A percentile compares a stretch with the other conserved stretches of the same genome.
Conservation (phyloP, 176 grass and related monocot genomes). For the Paspalum notatum region DNA sequence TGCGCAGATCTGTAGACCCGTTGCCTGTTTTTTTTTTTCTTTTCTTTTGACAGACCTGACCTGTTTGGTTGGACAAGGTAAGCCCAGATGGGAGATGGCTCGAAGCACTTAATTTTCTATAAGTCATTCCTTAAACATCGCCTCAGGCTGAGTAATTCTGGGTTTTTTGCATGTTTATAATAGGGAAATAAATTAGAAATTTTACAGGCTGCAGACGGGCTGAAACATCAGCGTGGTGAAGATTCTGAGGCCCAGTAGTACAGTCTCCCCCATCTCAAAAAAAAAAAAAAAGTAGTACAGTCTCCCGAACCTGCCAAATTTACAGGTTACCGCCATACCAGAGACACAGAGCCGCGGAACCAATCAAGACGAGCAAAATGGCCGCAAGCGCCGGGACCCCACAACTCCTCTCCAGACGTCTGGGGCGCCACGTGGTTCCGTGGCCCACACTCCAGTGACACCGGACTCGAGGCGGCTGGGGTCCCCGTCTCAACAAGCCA, state of each 20-base stretch:
- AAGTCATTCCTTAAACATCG: neutral
- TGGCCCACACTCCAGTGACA: neutral
- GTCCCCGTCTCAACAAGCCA: neutral
- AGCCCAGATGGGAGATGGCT: neutral
- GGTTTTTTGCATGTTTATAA: no score
- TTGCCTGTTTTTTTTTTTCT: neutral
- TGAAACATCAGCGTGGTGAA: neutral
- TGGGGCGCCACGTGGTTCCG: neutral
- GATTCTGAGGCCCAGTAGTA: neutral
- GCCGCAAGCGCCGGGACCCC: neutral
- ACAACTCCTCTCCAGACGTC: neutral
- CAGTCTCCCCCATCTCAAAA: no score
- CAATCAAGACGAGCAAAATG: neutral
- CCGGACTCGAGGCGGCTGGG: neutral
- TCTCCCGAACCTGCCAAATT: slow-evolving; percentile 20
- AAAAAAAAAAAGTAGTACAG: no score
- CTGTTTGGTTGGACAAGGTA: neutral
- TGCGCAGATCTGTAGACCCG: neutral
- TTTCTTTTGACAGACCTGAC: neutral
- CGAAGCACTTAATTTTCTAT: no score
- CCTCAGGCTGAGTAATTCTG: no score
- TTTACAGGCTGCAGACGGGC: neutral
- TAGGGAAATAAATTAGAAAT: neutral
- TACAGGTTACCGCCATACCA: slow-evolving; percentile 5
- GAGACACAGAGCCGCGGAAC: neutral